Evolutionary conservation across 2,329 filamentous ascomycete genomes (phyloP), one percentile per base, ranked within the genome.

Genomic region (Monilinia fructicola): DNA sequence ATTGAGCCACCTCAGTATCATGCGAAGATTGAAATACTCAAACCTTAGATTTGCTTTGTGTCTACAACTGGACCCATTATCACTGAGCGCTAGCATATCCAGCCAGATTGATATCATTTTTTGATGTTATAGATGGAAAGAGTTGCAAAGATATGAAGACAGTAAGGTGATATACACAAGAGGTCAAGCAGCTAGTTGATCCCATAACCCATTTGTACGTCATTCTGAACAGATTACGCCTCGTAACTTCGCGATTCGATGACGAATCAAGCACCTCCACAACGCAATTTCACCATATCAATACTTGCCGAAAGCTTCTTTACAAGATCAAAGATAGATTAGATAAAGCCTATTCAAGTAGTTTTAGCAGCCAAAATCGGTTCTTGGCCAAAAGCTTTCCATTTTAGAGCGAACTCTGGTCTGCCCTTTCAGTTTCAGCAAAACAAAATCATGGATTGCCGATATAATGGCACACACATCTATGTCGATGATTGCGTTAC

Each of bases 41-140:
- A 35, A 9, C 11, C 46, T 35, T 9, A 48, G 6, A 14, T 31
- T 18, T 14, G 4, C 3, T 4, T n/a, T 48, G 26, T 60, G n/a
- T 23, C 21, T 23, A 50, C 44, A 58, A 3, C 1, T 67, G 38
- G 63, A 69, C 28, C 59, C 65, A n/a, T 11, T 70, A 2, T 68
- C 55, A 54, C 21, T 67, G 16, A 61, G 59, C 10, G 65, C 67
- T n/a, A 66, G 67, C n/a, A 59, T 68, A 23, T 64, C 63, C 38
- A 63, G 65, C 63, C 38, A 63, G 65, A 9, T 48, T 69, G 14
- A 65, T 66, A 35, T 56, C 67, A 0, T 42, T 69, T 35, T 35
- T 66, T 4, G 55, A 63, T 6, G 7, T 58, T 4, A 58, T 70
- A 21, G 54, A 28, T 23, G 31, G 12, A 3, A 66, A 55, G 11